Conservation (phyloP, 164 flowering plant genomes). For the Berberis thunbergii region DNA sequence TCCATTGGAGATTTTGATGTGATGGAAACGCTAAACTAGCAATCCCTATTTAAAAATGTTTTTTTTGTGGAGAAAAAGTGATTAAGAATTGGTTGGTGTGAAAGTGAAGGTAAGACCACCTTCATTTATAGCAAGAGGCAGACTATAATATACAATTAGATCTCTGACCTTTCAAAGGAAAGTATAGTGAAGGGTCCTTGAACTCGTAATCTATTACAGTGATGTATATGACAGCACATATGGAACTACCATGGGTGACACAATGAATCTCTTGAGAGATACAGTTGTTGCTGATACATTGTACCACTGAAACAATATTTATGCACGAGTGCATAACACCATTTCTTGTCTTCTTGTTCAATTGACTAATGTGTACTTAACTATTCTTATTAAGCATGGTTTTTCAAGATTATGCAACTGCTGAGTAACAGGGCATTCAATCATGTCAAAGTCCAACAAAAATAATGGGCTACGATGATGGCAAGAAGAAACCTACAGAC, state of each 20-base stretch:
- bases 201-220: background rate
- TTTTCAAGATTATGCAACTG: background rate
- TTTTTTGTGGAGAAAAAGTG: background rate
- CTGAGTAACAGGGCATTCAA: background rate
- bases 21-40: background rate
- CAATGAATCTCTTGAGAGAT: constrained; percentile 7
- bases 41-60: background rate
- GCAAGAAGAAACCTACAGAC: no score
- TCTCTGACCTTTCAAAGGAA: constrained; percentile 8
- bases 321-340: constrained; percentile 10
- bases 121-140: constrained; percentile 4
- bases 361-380: background rate
- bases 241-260: constrained; percentile 5
- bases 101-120: background rate
- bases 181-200: constrained; percentile 8
- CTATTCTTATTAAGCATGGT: background rate
- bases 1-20: background rate
- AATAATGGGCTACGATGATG: background rate
- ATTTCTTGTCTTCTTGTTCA: constrained; percentile 3
- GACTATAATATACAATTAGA: background rate
- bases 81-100: constrained; percentile 1
- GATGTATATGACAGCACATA: constrained; percentile 7
- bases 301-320: background rate
- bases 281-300: constrained; percentile 2
- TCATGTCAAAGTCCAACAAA: background rate